Conservation (phyloP, 2,329 filamentous ascomycete genomes). For the Monilinia vaccinii-corymbosi region DNA sequence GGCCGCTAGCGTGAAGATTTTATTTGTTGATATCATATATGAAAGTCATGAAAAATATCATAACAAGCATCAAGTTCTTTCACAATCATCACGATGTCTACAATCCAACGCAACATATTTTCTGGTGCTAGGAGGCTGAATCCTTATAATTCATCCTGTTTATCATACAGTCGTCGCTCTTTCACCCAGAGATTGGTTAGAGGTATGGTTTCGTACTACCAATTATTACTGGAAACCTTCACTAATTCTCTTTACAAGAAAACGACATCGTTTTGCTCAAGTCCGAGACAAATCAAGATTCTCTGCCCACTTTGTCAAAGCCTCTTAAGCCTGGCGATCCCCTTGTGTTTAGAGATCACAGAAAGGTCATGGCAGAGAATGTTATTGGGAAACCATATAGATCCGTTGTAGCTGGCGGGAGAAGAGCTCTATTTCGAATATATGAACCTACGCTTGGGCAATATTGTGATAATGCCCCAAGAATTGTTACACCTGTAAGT, state of each 20-base stretch:
- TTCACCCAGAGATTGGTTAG: background rate
- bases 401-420: conserved; percentile 16
- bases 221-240: background rate
- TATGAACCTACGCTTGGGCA: conserved; percentile 61
- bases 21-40: conserved; percentile 11
- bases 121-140: background rate
- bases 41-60: conserved; percentile 2
- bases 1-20: conserved; percentile 8
- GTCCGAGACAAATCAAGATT: conserved; percentile 10
- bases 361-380: conserved; percentile 32
- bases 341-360: conserved; percentile 5
- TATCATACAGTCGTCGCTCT: background rate
- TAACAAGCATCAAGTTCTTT: background rate
- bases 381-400: conserved; percentile 26
- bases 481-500: conserved; percentile 66
- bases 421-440: conserved; percentile 31
- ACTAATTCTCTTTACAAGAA: background rate
- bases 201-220: background rate
- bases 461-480: conserved; percentile 54
- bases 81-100: background rate
- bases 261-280: conserved; percentile 27
- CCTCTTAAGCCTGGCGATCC: conserved; percentile 32
- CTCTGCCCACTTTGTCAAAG: conserved; percentile 31
- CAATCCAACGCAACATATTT: background rate
- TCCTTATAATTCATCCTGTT: background rate